Evolutionary conservation across 2,329 filamentous ascomycete genomes (phyloP).

Genomic region (Colletotrichum sp.): DNA sequence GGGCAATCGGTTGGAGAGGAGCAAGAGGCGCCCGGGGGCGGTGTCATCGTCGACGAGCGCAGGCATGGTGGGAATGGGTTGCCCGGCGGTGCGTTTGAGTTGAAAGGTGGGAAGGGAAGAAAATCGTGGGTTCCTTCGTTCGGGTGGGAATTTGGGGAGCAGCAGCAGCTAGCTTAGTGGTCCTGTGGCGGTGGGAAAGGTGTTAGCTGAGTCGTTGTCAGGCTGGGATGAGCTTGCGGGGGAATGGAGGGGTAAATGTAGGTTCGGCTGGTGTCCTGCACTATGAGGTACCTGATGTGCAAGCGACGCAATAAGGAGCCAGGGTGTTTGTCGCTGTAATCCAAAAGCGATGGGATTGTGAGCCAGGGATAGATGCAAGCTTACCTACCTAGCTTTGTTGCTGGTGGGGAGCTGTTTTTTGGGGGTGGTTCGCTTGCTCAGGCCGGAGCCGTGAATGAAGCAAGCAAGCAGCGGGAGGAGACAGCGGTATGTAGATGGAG

Average conservation of each 20-base stretch:
- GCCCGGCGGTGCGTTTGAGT: neutral
- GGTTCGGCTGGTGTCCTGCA: neutral
- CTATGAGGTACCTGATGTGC: neutral
- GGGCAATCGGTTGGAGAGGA: conserved; percentile 93
- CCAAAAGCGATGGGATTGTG: neutral
- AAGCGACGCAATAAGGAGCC: neutral
- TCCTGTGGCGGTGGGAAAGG: conserved; percentile 5
- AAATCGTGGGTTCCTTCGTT: neutral
- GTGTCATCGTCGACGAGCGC: conserved; percentile 36
- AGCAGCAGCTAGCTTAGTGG: neutral
- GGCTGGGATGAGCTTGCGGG: conserved; percentile 22
- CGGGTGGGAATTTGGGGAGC: neutral
- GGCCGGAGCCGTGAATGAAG: neutral
- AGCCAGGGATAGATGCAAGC: neutral
- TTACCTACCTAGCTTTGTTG: neutral
- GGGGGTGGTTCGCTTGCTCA: neutral
- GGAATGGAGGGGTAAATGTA: conserved; percentile 22
- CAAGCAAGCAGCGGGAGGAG: neutral
- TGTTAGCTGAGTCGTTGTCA: conserved; percentile 14
- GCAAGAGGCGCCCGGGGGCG: conserved; percentile 65
- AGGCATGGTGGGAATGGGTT: conserved; percentile 36
- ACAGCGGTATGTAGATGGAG: neutral
- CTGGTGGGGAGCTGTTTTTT: neutral
- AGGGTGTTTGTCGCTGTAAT: neutral
- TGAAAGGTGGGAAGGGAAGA: neutral